Base-by-base conservation (phyloP, 2,329 filamentous ascomycete species). In the Cylindrodendrum hubeiense region DNA sequence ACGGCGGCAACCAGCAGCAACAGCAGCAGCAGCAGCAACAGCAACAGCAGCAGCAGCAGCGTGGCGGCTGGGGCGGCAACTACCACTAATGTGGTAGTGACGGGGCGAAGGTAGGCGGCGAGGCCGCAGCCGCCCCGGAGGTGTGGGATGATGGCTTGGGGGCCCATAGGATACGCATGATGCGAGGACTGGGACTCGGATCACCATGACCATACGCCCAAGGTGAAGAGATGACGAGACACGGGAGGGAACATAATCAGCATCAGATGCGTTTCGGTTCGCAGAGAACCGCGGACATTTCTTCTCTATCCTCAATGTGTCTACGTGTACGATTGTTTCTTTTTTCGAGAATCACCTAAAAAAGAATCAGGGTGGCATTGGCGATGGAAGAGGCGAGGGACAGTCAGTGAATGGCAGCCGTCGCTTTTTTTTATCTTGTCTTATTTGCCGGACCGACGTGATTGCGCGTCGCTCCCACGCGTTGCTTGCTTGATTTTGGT, bases 41-140 rank as follows among this genome's bases (percentile, higher is more conserved):
- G 67, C 76, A 76, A 33, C 76, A 78, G 67, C 75, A 75, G 65
- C 80, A 84, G 69, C 80, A 82, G 72, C 82, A 82, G 74, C 84
- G 84, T 66, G 83, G 85, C 68, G 86, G 87, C 74, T 89, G 87
- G 87, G 87, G 87, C 71, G 84, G 83, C 71, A 89, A 89, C 83
- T 89, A 89, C 82, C 82, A 86, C 71, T 83, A 84, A 77, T 72
- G 72, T 74, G 76, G 77, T 79, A 76, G 73, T 54, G 28, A 53
- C 67, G 70, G 71, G 72, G 74, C 69, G 74, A 74, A 55, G 71
- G 68, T 63, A 73, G 56, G 67, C 60, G 71, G 47, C 30, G 41
- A 26, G 39, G 49, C 53, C 47, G 46, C 30, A 10, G 50, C n/a
- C 41, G 47, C 52, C 49, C 44, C 46, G 30, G 46, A n/a, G 39